Conservation (phyloP, 2,329 filamentous ascomycete species). For the Alternaria gaisen region DNA sequence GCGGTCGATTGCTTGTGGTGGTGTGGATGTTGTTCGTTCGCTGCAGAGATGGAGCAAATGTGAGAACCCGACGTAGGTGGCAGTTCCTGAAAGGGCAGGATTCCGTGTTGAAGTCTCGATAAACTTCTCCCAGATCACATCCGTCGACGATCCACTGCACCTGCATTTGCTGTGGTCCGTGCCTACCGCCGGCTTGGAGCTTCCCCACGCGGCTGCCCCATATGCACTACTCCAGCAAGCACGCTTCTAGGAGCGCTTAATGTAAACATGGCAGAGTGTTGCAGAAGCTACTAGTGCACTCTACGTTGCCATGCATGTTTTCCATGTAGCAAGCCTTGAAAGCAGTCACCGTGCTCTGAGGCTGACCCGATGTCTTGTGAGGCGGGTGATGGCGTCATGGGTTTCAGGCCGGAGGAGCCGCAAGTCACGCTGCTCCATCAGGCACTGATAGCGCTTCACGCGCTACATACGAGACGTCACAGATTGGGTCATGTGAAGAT, state of each 20-base stretch:
- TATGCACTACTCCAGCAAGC: constrained; percentile 6
- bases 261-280: not conserved
- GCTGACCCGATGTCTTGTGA: constrained; percentile 20
- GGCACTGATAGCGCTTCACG: constrained; percentile 22
- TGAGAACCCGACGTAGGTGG: not conserved
- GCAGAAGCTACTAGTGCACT: not conserved
- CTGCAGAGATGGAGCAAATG: too few relatives aligned
- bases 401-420: constrained; percentile 38
- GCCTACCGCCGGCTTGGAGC: constrained; percentile 19
- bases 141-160: constrained; percentile 24
- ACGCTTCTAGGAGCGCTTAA: constrained; percentile 1
- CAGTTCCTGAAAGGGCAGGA: not conserved
- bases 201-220: constrained; percentile 21
- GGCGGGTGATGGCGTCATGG: constrained; percentile 46
- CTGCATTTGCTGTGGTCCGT: constrained; percentile 28
- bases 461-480: constrained; percentile 11
- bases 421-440: constrained; percentile 44
- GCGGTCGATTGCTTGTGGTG: not conserved
- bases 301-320: not conserved
- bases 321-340: not conserved
- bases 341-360: not conserved
- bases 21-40: not conserved
- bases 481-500: not conserved
- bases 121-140: constrained; percentile 21
- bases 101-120: constrained; percentile 9